Evolutionary conservation across 345 rosid species (phyloP).

Genomic region (Hibiscus tridactylites): DNA sequence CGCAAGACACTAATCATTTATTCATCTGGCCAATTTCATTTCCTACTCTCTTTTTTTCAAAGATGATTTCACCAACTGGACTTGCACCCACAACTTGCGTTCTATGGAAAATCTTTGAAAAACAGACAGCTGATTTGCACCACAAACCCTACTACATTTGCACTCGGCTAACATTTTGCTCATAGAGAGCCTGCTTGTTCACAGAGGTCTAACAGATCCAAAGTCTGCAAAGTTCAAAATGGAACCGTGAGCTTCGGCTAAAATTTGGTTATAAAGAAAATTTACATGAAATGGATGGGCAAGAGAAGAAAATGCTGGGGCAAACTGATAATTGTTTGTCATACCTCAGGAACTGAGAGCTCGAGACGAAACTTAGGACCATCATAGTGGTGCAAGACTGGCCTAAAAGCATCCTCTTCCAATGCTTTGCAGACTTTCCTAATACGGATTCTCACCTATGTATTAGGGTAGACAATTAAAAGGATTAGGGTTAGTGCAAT

Average conservation of each 20-base stretch:
- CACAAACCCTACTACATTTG: conserved; percentile 19
- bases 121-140: conserved; percentile 25
- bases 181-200: conserved; percentile 80
- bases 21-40: conserved; percentile 22
- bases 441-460: conserved; percentile 73
- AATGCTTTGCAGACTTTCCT: conserved; percentile 86
- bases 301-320: not conserved
- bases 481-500: not conserved
- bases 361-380: conserved; percentile 96
- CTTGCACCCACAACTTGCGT: conserved; percentile 39
- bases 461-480: not conserved
- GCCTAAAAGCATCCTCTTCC: conserved; percentile 97
- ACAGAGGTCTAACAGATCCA: conserved; percentile 82
- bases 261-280: not conserved
- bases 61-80: conserved; percentile 26
- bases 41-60: conserved; percentile 20
- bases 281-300: not conserved
- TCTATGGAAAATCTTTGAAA: conserved; percentile 28
- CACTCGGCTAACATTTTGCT: conserved; percentile 16
- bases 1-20: conserved; percentile 23
- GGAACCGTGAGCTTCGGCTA: not conserved
- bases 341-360: conserved; percentile 97
- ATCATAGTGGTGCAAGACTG: conserved; percentile 93
- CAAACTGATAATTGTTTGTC: not conserved
- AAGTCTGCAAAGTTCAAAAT: conserved; percentile 51